These are phyloP conservation scores for Cordia subcordata DNA, from an alignment of 257 asterid species.

Conservation along the genomic window DNA sequence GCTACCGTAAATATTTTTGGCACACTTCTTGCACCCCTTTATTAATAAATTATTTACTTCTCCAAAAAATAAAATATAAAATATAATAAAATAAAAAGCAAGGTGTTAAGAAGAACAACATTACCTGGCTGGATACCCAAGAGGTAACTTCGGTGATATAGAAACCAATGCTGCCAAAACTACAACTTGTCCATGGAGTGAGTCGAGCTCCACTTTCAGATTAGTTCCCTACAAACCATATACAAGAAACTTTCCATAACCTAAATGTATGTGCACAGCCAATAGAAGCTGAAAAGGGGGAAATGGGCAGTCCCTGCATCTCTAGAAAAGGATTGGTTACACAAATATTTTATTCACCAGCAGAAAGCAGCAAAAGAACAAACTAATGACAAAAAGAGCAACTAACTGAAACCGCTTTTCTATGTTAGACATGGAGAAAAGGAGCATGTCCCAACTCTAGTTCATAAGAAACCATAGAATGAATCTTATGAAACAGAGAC, in stretches of 20 bases:
- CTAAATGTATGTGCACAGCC: neutral
- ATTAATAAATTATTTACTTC: too few relatives aligned
- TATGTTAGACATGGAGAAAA: neutral
- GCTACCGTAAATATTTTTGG: too few relatives aligned
- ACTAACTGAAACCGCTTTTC: neutral
- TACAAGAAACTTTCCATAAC: conserved; percentile 8
- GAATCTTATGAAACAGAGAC: too few relatives aligned
- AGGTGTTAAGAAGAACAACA: conserved; percentile 18
- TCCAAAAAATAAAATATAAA: too few relatives aligned
- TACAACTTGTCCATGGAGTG: conserved; percentile 90
- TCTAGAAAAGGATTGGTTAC: too few relatives aligned
- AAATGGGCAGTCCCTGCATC: neutral
- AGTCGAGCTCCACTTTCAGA: conserved; percentile 67
- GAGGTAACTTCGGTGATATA: conserved; percentile 78
- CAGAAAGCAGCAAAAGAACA: neutral
- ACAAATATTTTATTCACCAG: neutral
- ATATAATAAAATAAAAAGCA: conserved; percentile 4
- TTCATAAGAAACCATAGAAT: too few relatives aligned
- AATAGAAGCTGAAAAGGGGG: neutral
- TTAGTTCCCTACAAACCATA: conserved; percentile 60
- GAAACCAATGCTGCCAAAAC: conserved; percentile 91
- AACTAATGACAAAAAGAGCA: neutral
- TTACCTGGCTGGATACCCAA: conserved; percentile 97
- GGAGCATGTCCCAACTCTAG: too few relatives aligned
- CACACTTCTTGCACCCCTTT: too few relatives aligned